Evolutionary conservation across 306 rosid species (phyloP), one percentile per base, ranked within the genome.

Genomic region (Cucumis hystrix): DNA sequence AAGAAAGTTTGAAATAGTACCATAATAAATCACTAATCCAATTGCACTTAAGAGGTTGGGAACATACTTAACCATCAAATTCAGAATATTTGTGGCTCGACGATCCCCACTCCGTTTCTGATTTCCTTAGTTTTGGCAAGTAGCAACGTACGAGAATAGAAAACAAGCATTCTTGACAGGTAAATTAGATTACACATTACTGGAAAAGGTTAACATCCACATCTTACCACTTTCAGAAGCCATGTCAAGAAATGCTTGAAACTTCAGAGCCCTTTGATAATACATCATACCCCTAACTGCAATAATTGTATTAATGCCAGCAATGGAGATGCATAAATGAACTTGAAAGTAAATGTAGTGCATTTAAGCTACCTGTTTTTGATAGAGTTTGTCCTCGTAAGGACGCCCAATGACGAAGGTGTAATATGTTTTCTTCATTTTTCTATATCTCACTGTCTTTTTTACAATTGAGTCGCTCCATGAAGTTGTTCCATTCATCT

Each of bases 281-380:
- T 95, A 95, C 99, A 95, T 95, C 97, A 95, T 95, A 78, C 99
- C 99, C 87, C 97, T 88, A 45, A 95, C 99, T 95, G 93, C 81
- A 87, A 81, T 30, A 57, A 52, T 71, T 77, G 23, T 54, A 37
- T 55, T 62, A 76, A 54, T 79, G 79, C 73, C 70, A 82, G 49
- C 66, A 25, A 74, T 28, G 75, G 79, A 74, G 55, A 56, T 77
- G 40, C 60, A 80, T 74, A 37, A 17, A 77, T 65, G 81, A 77
- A 75, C 76, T 45, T 72, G 67, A 57, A 74, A 70, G 67, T 37
- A 57, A 58, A 74, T 47, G 83, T 79, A 73, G 49, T 63, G 65
- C 68, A 21, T 56, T 67, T 65, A 72, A 51, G 79, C 63, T 85
- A 95, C 99, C 93, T 80, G 99, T 95, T 84, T 97, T 87, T 89